Evolutionary conservation across 441 rosid species (phyloP).

Genomic region (Codiaeum variegatum): DNA sequence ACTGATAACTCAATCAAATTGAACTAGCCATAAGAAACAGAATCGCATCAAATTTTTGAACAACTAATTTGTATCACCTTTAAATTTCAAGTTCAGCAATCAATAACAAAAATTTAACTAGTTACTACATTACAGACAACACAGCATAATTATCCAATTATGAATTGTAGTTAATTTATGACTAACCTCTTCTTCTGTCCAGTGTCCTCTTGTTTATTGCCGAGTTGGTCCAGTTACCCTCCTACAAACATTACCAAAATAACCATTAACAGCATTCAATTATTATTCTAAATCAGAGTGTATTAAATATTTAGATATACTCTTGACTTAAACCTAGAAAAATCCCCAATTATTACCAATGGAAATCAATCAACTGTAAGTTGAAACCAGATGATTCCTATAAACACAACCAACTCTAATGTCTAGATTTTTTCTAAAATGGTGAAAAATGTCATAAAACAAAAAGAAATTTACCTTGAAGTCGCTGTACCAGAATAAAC

Average conservation of each 20-base stretch:
- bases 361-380: neutral
- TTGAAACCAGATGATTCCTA: neutral
- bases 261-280: neutral
- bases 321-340: neutral
- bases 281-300: neutral
- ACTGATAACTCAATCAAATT: neutral
- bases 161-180: too few relatives aligned
- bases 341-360: neutral
- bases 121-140: neutral
- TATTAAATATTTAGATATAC: neutral
- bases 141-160: neutral
- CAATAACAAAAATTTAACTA: neutral
- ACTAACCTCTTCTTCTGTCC: slow-evolving; percentile 53
- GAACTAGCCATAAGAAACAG: neutral
- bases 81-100: neutral
- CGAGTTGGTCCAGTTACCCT: slow-evolving; percentile 40
- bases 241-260: slow-evolving; percentile 17
- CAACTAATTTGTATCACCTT: neutral
- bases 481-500: slow-evolving; percentile 15
- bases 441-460: neutral
- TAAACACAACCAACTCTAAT: neutral
- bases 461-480: slow-evolving; percentile 5
- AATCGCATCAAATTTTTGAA: neutral
- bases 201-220: slow-evolving; percentile 39
- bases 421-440: neutral